Percentiles rank a stretch among this genome's conserved stretches.
Evolutionary conservation across 2,329 filamentous ascomycete species (phyloP).

Genomic region (Trichoderma sp.): DNA sequence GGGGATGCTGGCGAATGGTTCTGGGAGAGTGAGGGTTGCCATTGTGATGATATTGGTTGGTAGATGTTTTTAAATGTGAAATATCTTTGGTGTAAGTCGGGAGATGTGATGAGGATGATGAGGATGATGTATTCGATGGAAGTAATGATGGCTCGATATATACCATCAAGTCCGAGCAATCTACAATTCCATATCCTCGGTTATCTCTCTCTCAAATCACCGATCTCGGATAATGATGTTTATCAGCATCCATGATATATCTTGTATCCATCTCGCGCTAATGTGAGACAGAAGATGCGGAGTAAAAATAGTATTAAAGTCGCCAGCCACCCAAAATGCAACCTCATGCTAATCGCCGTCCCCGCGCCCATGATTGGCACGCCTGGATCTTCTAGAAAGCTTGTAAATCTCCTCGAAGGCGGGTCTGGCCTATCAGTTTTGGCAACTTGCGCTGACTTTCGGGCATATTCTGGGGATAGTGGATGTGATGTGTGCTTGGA

Average conservation of each 20-base stretch:
- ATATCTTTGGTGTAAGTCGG: neutral
- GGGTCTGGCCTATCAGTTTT: neutral
- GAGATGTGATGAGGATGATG: neutral
- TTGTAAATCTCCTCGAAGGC: neutral
- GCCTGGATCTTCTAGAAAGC: neutral
- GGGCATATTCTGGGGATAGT: neutral
- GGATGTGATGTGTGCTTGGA: constrained; percentile 11
- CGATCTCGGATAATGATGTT: constrained; percentile 1
- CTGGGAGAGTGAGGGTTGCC: constrained; percentile 53
- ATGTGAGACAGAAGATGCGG: neutral
- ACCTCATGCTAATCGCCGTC: neutral
- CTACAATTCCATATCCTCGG: neutral
- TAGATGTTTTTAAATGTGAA: neutral
- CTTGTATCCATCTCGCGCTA: neutral
- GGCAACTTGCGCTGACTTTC: neutral
- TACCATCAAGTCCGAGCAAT: neutral
- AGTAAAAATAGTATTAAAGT: neutral
- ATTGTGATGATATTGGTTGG: constrained; percentile 24
- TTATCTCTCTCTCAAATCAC: neutral
- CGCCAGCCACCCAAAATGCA: neutral
- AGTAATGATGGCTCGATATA: neutral
- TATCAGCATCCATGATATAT: neutral
- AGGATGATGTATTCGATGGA: neutral
- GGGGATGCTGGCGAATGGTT: constrained; percentile 64
- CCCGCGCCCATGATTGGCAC: neutral